phyloP scores from a whole-genome alignment of 192 early-diverging fungal species.

The Jimgerdemannia flammicorona region DNA sequence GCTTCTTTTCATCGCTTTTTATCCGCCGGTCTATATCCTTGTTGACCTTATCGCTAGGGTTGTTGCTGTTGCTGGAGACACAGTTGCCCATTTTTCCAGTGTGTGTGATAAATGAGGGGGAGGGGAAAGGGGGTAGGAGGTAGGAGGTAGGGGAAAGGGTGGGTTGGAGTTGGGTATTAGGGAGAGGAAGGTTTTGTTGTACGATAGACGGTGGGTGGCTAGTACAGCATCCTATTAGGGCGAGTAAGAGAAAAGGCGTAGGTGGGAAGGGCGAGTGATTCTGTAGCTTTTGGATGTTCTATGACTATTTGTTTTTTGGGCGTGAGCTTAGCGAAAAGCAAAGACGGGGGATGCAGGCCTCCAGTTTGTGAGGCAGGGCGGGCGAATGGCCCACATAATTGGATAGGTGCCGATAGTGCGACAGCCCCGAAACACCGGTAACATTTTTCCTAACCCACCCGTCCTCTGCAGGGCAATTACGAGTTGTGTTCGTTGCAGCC shows the following conservation, averaged over 20 bases:
- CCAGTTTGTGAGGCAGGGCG: neutral
- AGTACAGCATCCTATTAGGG: neutral
- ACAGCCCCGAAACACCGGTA: neutral
- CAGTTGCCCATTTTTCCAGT: conserved; percentile 4
- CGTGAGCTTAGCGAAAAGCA: neutral
- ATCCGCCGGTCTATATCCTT: conserved; percentile 26
- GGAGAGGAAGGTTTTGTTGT: neutral
- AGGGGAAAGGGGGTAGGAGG: neutral
- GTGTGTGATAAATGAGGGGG: neutral
- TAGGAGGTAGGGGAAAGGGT: neutral
- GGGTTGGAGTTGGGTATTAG: no score
- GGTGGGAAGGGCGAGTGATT: neutral
- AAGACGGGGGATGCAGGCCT: neutral
- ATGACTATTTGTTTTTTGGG: neutral
- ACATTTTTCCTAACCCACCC: neutral
- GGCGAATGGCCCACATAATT: no score
- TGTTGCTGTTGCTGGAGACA: neutral
- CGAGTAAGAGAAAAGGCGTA: neutral
- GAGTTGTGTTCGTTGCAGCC: no score
- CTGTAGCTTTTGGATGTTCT: neutral
- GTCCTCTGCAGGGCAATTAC: neutral
- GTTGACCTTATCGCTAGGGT: conserved; percentile 1
- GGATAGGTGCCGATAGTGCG: neutral
- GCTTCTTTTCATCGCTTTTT: conserved; percentile 27
- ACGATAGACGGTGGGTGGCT: neutral